These are phyloP conservation scores for Nicotiana noctiflora DNA, from an alignment of 257 asterid genomes.

Conservation along the genomic window DNA sequence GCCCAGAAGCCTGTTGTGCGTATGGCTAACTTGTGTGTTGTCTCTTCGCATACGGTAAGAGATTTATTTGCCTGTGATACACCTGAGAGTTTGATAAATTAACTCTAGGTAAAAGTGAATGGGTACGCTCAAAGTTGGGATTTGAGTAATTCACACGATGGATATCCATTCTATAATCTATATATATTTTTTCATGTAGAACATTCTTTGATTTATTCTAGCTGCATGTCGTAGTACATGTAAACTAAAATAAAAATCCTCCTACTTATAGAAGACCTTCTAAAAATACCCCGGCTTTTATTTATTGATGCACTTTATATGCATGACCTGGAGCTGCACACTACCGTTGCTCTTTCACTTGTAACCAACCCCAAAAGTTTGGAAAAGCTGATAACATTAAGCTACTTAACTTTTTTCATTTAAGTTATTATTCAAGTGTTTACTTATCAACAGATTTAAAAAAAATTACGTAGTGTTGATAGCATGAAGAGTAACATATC, in stretches of 20 bases:
- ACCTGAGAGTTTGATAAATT: neutral
- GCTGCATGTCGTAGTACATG: neutral
- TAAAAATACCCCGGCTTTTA: neutral
- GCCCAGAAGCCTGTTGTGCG: conserved; percentile 88
- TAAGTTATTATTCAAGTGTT: conserved; percentile 3
- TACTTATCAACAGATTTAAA: neutral
- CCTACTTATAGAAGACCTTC: neutral
- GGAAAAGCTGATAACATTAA: conserved; percentile 10
- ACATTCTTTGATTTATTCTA: neutral
- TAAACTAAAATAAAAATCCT: neutral
- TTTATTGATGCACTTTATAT: neutral
- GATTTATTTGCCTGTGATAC: conserved; percentile 14
- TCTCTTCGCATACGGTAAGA: conserved; percentile 89
- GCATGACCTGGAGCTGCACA: neutral
- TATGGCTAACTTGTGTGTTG: conserved; percentile 98
- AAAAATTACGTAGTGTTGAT: neutral
- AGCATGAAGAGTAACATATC: neutral
- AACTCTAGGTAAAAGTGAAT: neutral
- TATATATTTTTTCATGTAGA: neutral
- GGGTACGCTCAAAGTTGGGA: too few relatives aligned
- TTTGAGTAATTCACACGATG: too few relatives aligned
- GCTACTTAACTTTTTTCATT: neutral
- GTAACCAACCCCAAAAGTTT: conserved; percentile 10
- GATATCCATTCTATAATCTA: too few relatives aligned
- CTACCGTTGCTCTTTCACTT: neutral